Evolutionary conservation across 345 rosid species (phyloP), one percentile per base, ranked within the genome.

Genomic region (Sisymbrium altissimum): DNA sequence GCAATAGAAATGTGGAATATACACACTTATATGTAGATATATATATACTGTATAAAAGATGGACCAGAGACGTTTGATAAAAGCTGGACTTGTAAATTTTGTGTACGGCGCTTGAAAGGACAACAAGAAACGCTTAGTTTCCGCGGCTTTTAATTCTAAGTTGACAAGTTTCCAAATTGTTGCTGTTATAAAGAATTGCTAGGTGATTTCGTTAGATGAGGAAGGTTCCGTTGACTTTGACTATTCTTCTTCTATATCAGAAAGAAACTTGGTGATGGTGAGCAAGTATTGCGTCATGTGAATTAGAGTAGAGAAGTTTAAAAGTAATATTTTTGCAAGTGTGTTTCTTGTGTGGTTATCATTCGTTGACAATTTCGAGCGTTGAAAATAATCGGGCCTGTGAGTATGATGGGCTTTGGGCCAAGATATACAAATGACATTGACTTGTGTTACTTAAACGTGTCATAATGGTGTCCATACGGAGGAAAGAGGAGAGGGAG

Each of bases 171-270:
- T 45, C 25, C 11, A 21, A 3, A 18, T 9, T 14, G 5, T 27
- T 29, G 8, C 5, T 52, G 3, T 21, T 5, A n/a, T 0, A 17
- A 5, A 13, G 11, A 60, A 46, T 17, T 56, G 60, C 58, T 23
- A 14, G 45, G 53, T 66, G 44, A 36, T 73, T 64, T 64, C 76
- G n/a, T 63, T 23, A 41, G 52, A 36, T 13, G n/a, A 58, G 7
- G 72, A 66, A 74, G 60, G 36, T 46, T 66, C 66, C 44, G 33
- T 46, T 36, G 58, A 74, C 73, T 68, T 75, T 68, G 79, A 75
- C 58, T 52, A 23, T 48, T 75, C 74, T 53, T 75, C 70, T 62
- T 12, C 3, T 7, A 19, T 9, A 1, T 1, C 1, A 23, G 9
- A 9, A 56, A 49, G 40, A 71, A 48, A 57, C 13, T 52, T 48